A percentile compares a stretch with the other conserved stretches of the same genome.
Conservation (phyloP, 176 grass and related monocot genomes). For the Avena insularis region DNA sequence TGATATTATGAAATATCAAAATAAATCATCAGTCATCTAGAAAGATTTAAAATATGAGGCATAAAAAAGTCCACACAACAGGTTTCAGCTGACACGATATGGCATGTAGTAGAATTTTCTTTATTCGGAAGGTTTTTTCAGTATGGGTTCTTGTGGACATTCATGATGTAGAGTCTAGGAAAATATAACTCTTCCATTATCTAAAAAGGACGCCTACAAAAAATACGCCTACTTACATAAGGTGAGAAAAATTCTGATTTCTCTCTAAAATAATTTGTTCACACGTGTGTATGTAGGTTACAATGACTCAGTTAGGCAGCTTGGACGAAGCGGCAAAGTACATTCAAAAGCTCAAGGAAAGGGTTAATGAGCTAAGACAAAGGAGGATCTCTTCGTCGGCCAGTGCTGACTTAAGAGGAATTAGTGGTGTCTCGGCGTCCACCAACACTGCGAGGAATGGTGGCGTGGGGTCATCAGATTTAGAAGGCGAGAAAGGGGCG, state of each 20-base stretch:
- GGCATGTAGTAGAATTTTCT: neutral
- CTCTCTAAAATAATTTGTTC: neutral
- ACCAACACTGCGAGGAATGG: neutral
- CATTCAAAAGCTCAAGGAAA: slow-evolving; percentile 62
- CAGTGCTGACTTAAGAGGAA: neutral
- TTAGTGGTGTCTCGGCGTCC: neutral
- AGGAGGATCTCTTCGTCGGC: slow-evolving; percentile 18
- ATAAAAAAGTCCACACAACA: neutral
- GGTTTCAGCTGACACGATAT: neutral
- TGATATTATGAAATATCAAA: neutral
- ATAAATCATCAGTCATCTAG: neutral
- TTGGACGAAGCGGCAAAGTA: slow-evolving; percentile 58
- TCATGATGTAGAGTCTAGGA: neutral
- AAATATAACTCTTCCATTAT: neutral
- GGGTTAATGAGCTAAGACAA: slow-evolving; percentile 49
- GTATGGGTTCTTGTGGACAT: too few species aligned
- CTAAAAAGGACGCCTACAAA: too few species aligned
- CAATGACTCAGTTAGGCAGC: slow-evolving; percentile 50
- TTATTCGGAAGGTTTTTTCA: neutral
- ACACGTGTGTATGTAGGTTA: slow-evolving; percentile 23
- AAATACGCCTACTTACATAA: neutral
- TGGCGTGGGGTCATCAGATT: neutral
- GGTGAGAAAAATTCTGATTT: neutral
- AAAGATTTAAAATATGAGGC: too few species aligned
- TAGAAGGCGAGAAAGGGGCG: neutral